A percentile compares a stretch with the other conserved stretches of the same genome.
Conservation (phyloP, 1,139 yeast species). For the Debaryomyces udenii region DNA sequence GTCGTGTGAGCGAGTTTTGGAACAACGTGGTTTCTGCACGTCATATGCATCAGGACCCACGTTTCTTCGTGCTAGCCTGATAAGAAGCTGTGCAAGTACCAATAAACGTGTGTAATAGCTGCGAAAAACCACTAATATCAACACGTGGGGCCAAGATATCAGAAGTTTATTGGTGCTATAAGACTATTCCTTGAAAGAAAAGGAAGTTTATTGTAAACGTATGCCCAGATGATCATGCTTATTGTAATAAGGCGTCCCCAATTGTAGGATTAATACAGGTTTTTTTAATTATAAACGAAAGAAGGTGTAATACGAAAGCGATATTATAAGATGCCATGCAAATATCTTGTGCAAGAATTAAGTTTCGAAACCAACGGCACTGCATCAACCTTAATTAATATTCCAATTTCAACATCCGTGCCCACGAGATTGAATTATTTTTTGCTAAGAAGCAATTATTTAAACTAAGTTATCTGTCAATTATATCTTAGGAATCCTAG, state of each 20-base stretch:
- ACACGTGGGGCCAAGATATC: conserved; percentile 4
- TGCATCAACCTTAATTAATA: not conserved
- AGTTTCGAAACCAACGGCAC: not conserved
- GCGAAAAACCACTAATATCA: not conserved
- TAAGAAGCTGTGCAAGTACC: not conserved
- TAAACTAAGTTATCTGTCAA: not conserved
- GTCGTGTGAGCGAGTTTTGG: too few relatives aligned
- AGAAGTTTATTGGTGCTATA: too few relatives aligned
- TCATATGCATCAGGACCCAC: conserved; percentile 1
- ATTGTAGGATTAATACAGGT: not conserved
- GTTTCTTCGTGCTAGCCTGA: not conserved
- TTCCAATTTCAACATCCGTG: not conserved
- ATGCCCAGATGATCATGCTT: not conserved
- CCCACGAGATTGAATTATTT: not conserved
- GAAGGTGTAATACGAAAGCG: conserved; percentile 1
- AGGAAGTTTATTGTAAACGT: not conserved
- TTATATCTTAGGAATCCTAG: not conserved
- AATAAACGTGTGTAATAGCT: conserved; percentile 7
- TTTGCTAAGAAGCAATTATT: not conserved
- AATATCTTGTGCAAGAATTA: not conserved
- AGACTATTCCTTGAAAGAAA: too few relatives aligned
- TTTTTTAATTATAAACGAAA: not conserved
- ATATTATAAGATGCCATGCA: not conserved
- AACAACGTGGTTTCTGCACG: conserved; percentile 2
- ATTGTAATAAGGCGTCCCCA: not conserved